Evolutionary conservation across 768 basidiomycete genomes (phyloP).

Genomic region (Suillus clintonianus): DNA sequence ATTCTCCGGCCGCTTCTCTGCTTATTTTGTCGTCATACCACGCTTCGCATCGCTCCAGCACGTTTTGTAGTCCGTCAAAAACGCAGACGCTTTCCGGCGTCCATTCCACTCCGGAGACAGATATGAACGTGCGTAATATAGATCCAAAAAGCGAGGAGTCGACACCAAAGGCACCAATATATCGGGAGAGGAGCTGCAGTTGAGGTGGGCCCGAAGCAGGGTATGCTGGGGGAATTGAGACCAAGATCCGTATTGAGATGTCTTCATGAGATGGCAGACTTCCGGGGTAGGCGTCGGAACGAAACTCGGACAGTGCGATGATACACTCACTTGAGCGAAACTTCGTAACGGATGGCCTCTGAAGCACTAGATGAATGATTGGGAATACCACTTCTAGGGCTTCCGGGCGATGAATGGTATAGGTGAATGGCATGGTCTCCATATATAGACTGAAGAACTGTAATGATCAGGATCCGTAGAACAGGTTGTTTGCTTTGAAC

Average conservation of each 20-base stretch:
- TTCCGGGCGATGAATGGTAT: constrained; percentile 45
- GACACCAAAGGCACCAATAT: constrained; percentile 78
- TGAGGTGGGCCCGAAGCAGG: constrained; percentile 73
- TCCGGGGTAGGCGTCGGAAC: constrained; percentile 1
- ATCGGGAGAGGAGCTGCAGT: constrained; percentile 81
- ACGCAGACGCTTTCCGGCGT: constrained; percentile 72
- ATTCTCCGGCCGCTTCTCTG: constrained; percentile 53
- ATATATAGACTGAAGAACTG: constrained; percentile 81
- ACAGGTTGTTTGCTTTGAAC: not conserved
- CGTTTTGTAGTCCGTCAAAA: constrained; percentile 83
- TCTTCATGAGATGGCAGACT: constrained; percentile 59
- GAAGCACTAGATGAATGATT: constrained; percentile 17
- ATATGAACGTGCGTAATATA: constrained; percentile 80
- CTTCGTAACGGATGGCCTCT: constrained; percentile 62
- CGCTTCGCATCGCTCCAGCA: constrained; percentile 60
- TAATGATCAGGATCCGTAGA: constrained; percentile 24
- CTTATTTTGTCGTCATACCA: constrained; percentile 77
- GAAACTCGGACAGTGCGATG: not conserved
- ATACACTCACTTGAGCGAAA: constrained; percentile 58
- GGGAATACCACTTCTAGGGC: constrained; percentile 12
- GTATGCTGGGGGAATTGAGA: constrained; percentile 62
- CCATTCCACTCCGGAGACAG: constrained; percentile 77
- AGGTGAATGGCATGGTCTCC: constrained; percentile 65
- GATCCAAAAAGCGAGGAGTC: constrained; percentile 75
- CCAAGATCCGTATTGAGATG: constrained; percentile 52